These are phyloP conservation scores for Cocos nucifera DNA, from an alignment of 176 grass and related monocot species.

Conservation along the genomic window DNA sequence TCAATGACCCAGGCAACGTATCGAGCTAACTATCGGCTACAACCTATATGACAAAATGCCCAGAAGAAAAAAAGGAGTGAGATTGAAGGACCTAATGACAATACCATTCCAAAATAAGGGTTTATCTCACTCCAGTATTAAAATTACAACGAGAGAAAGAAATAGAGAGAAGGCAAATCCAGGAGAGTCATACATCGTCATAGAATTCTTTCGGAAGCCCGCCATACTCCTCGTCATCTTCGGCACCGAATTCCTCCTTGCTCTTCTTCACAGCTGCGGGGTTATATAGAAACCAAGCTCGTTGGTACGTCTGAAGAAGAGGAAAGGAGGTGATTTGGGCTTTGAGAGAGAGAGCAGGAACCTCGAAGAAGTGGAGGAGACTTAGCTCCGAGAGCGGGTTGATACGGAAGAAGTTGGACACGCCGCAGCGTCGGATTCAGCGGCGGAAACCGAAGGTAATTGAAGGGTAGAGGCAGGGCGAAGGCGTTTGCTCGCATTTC, in stretches of 20 bases:
- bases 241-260: conserved; percentile 4
- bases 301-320: not conserved
- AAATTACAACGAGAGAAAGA: not conserved
- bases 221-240: conserved; percentile 22
- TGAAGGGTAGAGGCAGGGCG: not conserved
- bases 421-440: not conserved
- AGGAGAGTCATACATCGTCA: conserved; percentile 35
- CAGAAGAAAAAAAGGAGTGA: not conserved
- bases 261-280: conserved; percentile 24
- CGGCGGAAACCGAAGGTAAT: not conserved
- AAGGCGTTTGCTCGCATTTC: conserved; percentile 3
- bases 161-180: not conserved
- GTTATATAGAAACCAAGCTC: not conserved
- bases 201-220: conserved; percentile 55
- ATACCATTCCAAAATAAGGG: not conserved
- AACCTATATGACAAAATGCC: conserved; percentile 21
- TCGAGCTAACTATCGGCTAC: not conserved
- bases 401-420: not conserved
- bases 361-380: not conserved
- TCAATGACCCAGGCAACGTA: not conserved
- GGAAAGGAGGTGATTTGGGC: not conserved
- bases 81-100: not conserved
- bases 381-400: not conserved
- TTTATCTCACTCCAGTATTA: not conserved
- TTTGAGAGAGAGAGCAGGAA: not conserved